These are phyloP conservation scores for Cutaneotrichosporon curvatum DNA, from an alignment of 1,284 basidiomycete genomes.

Conservation along the genomic window DNA sequence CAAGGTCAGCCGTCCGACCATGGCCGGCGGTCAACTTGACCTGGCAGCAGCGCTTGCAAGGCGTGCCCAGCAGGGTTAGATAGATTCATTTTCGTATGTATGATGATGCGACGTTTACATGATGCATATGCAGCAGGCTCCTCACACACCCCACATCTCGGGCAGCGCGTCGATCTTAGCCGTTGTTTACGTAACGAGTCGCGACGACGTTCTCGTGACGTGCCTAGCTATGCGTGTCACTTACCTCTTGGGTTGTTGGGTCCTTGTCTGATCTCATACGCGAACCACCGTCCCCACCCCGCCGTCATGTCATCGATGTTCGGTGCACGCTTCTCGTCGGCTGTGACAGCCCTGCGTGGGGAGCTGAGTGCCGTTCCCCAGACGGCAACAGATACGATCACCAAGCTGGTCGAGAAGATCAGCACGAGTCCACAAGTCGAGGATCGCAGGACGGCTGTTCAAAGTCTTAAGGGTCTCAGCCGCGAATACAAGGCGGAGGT, in stretches of 20 bases:
- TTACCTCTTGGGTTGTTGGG: too few relatives aligned
- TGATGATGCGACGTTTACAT: too few relatives aligned
- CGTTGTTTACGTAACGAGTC: too few relatives aligned
- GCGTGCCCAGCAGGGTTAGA: conserved; percentile 12
- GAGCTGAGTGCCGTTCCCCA: conserved; percentile 53
- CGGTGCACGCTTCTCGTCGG: conserved; percentile 38
- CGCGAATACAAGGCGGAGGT: conserved; percentile 87
- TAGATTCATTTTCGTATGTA: too few relatives aligned
- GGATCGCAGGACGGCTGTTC: conserved; percentile 82
- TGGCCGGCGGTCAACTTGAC: conserved; percentile 63
- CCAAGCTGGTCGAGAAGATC: conserved; percentile 78
- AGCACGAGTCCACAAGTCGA: conserved; percentile 76
- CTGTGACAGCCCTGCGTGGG: conserved; percentile 43
- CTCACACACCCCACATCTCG: too few relatives aligned
- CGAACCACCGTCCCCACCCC: too few relatives aligned
- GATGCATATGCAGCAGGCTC: too few relatives aligned
- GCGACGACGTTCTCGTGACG: too few relatives aligned
- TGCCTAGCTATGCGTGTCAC: too few relatives aligned
- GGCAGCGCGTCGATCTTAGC: too few relatives aligned
- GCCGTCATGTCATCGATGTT: conserved; percentile 17
- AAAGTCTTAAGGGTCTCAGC: conserved; percentile 83
- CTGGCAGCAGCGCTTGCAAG: conserved; percentile 56
- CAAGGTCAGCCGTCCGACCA: conserved; percentile 44
- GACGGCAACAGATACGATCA: conserved; percentile 75
- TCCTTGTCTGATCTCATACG: too few relatives aligned